These are phyloP conservation scores for Athelia psychrophila DNA, from an alignment of 1,284 basidiomycete species.

Conservation along the genomic window DNA sequence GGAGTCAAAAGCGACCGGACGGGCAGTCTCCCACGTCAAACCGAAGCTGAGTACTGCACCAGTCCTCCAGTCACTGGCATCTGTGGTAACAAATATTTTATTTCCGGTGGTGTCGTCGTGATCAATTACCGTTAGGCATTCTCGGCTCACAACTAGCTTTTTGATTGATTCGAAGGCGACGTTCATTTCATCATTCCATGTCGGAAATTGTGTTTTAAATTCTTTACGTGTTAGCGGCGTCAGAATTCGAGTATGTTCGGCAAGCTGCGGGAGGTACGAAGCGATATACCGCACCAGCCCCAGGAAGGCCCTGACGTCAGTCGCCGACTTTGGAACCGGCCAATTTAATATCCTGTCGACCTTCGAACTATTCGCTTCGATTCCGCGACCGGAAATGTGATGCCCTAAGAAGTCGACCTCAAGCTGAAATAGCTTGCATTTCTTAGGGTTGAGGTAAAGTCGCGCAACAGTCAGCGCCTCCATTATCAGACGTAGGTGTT, in stretches of 20 bases:
- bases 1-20: constrained; percentile 13
- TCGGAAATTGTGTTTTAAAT: not conserved
- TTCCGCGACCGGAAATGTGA: constrained; percentile 15
- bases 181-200: no score
- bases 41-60: constrained; percentile 21
- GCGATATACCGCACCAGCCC: constrained; percentile 19
- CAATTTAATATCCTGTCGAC: constrained; percentile 14
- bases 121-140: constrained; percentile 9
- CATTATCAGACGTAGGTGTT: constrained; percentile 17
- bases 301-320: constrained; percentile 13
- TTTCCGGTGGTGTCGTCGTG: constrained; percentile 14
- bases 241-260: constrained; percentile 10
- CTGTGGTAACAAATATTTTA: constrained; percentile 21
- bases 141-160: constrained; percentile 3
- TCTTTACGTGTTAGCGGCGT: constrained; percentile 14
- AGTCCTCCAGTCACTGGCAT: constrained; percentile 21
- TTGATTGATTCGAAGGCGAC: constrained; percentile 16
- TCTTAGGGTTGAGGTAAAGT: constrained; percentile 23
- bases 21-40: constrained; percentile 9
- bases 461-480: constrained; percentile 12
- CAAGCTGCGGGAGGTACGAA: constrained; percentile 10
- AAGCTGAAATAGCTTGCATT: constrained; percentile 27
- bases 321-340: constrained; percentile 9
- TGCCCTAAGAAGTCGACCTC: constrained; percentile 22
- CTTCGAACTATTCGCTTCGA: constrained; percentile 17